Evolutionary conservation across 148 eudicot genomes (phyloP), one percentile per base, ranked within the genome.

Genomic region (Mesembryanthemum crystallinum): DNA sequence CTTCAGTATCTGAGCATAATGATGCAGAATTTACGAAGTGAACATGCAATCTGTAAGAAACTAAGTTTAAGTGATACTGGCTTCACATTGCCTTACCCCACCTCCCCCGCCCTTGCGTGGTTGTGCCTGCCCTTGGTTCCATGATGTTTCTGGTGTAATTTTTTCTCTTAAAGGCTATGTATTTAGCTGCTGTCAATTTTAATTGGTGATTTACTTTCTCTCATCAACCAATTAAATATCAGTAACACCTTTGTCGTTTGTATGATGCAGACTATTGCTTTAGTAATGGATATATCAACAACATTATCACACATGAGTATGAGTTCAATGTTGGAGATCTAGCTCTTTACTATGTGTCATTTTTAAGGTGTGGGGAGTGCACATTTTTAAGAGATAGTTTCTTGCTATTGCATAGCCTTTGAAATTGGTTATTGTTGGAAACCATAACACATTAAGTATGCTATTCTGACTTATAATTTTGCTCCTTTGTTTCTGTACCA

Each of bases 1-100:
- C 90, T 87, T 75, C 90, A 87, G 73, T 85, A 87, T 79, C 66
- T 85, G 62, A 87, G 88, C 83, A 87, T 87, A 72, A 78, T 87
- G 86, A 78, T 87, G 83, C 90, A 85, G 39, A 87, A 87, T 77
- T 75, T 87, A 80, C 82, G 74, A 24, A 80, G 85, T 45, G 90
- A 87, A 52, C 83, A 85, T 32, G 83, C 88, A 76, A 83, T 87
- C 43, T 85, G 90, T 87, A 79, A 83, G 88, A 62, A 13, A 37
- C 71, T 25, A 29, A 45, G 33, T 47, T 10, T 57, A 15, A 61
- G 7, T 6, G 10, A 13, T 32, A 23, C 29, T 27, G 17, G 27
- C 30, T 13, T 21, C 61, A 20, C 14, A 47, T 11, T 74, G 23
- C 37, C 10, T 8, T 25, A n/a, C 52, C 25, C 28, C 8, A 12